These are phyloP conservation scores for Boletus rufocinnamomeus DNA, from an alignment of 768 basidiomycete genomes.

Conservation along the genomic window DNA sequence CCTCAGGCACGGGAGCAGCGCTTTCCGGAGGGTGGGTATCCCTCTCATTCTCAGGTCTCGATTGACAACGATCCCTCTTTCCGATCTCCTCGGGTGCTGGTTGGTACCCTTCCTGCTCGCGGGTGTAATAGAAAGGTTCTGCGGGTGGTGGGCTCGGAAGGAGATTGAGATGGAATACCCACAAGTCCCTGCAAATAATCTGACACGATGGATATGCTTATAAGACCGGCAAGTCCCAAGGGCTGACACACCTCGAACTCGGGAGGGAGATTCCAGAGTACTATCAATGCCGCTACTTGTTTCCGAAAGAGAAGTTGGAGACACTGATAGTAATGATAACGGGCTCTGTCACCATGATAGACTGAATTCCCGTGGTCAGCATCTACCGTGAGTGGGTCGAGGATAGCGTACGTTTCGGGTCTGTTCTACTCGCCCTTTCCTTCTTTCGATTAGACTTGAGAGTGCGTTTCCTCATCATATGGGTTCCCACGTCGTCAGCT, in stretches of 20 bases:
- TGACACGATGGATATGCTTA: slow-evolving; percentile 32
- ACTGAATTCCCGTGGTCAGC: slow-evolving; percentile 46
- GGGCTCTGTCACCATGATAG: slow-evolving; percentile 78
- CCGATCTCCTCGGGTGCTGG: slow-evolving; percentile 7
- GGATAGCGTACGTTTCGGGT: slow-evolving; percentile 55
- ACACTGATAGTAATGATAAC: slow-evolving; percentile 82
- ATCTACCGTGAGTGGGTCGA: not conserved
- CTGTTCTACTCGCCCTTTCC: slow-evolving; percentile 48
- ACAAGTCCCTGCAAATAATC: slow-evolving; percentile 78
- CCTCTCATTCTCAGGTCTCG: slow-evolving; percentile 22
- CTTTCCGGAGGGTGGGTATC: slow-evolving; percentile 10
- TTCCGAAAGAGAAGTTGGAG: slow-evolving; percentile 79
- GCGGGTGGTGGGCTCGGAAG: slow-evolving; percentile 59
- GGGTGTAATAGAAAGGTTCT: slow-evolving; percentile 57
- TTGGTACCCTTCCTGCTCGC: slow-evolving; percentile 36
- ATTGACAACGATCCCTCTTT: slow-evolving; percentile 4
- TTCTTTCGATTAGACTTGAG: slow-evolving; percentile 60
- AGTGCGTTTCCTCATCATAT: slow-evolving; percentile 64
- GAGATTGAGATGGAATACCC: slow-evolving; percentile 71
- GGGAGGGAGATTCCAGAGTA: slow-evolving; percentile 68
- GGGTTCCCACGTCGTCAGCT: slow-evolving; percentile 60
- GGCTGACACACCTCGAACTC: slow-evolving; percentile 70
- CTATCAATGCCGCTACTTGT: slow-evolving; percentile 63
- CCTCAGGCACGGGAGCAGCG: slow-evolving; percentile 10
- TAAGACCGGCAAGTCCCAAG: not conserved